Evolutionary conservation across 106 monocot species (phyloP).

Genomic region (Phalaenopsis equestris): DNA sequence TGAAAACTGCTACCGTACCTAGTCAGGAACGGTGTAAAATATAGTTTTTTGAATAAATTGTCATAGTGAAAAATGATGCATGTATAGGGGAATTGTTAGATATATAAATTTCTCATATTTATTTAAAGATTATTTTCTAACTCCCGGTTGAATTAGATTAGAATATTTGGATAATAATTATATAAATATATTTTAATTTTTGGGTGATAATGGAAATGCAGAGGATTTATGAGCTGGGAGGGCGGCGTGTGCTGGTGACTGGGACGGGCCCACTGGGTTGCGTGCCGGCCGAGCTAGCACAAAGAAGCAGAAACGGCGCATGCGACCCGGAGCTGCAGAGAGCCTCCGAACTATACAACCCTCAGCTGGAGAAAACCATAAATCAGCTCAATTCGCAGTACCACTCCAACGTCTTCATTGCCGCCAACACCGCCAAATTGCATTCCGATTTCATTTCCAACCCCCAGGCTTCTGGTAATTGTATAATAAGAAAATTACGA

Average conservation of each 20-base stretch:
- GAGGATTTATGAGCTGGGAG: constrained; percentile 42
- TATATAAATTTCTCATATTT: too few relatives aligned
- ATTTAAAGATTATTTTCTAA: too few relatives aligned
- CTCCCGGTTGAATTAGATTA: too few relatives aligned
- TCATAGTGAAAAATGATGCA: too few relatives aligned
- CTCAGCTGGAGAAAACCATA: constrained; percentile 29
- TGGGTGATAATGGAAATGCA: neutral
- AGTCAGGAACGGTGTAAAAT: too few relatives aligned
- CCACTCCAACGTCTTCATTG: constrained; percentile 35
- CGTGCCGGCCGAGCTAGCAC: constrained; percentile 35
- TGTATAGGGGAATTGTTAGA: too few relatives aligned
- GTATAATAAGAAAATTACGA: too few relatives aligned
- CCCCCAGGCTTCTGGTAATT: constrained; percentile 47
- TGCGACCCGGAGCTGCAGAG: constrained; percentile 40
- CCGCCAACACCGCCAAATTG: constrained; percentile 38
- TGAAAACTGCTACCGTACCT: too few relatives aligned
- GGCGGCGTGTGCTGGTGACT: constrained; percentile 29
- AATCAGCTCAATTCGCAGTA: constrained; percentile 31
- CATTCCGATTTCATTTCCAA: constrained; percentile 43
- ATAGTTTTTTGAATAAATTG: too few relatives aligned
- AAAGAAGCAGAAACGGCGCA: constrained; percentile 21
- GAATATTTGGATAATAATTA: neutral
- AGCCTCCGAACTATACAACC: constrained; percentile 48
- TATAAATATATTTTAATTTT: neutral
- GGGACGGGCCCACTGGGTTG: constrained; percentile 47